These are phyloP conservation scores for Umbellularia californica DNA, from an alignment of 164 flowering plant species.

Conservation along the genomic window DNA sequence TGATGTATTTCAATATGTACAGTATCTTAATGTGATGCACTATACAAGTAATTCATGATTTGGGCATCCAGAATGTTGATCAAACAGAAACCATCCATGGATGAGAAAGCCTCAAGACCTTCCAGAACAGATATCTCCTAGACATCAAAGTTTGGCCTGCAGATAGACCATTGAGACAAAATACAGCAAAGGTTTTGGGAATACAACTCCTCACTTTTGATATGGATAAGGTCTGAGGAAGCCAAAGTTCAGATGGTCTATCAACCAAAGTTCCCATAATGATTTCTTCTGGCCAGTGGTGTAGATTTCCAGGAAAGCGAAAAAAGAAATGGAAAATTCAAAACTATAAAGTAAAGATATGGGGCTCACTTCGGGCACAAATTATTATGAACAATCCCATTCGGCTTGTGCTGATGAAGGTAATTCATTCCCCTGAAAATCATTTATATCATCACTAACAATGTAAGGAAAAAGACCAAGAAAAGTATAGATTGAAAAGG, in stretches of 20 bases:
- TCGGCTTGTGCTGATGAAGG: conserved; percentile 56
- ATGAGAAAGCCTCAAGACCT: not conserved
- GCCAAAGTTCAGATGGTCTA: not conserved
- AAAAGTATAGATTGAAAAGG: not conserved
- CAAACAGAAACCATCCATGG: not conserved
- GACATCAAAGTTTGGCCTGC: not conserved
- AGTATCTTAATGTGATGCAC: not conserved
- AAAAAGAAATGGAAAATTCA: no score
- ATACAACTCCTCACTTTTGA: no score
- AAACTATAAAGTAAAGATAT: not conserved
- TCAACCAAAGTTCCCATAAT: no score
- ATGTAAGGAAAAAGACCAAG: no score
- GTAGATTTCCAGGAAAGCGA: no score
- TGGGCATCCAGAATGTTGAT: not conserved
- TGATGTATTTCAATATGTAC: not conserved
- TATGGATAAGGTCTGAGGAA: not conserved
- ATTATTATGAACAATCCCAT: conserved; percentile 53
- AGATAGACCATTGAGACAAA: not conserved
- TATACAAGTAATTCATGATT: not conserved
- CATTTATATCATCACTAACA: no score
- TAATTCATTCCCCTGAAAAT: conserved; percentile 62
- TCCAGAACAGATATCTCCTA: not conserved
- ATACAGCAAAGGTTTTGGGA: not conserved
- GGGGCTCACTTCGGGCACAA: conserved; percentile 36
- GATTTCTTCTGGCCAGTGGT: no score